These are phyloP conservation scores for Fusarium udum DNA, from an alignment of 2,329 filamentous ascomycete genomes.

Conservation along the genomic window DNA sequence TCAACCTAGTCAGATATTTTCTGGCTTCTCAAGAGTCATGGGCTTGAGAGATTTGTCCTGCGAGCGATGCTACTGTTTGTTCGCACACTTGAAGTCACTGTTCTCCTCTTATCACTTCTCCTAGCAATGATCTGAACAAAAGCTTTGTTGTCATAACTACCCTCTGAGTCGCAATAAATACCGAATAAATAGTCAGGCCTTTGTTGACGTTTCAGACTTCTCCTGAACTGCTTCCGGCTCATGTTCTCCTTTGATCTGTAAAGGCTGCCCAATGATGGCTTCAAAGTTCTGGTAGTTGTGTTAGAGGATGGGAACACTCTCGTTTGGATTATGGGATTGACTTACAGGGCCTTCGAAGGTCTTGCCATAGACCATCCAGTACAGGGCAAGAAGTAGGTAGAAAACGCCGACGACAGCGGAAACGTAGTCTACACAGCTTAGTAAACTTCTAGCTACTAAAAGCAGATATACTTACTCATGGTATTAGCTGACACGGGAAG, in stretches of 20 bases:
- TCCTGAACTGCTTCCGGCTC: neutral
- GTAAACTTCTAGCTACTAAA: fast-evolving
- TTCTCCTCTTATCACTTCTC: fast-evolving
- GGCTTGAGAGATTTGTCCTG: too few species aligned
- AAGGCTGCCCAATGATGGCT: neutral
- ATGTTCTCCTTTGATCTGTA: neutral
- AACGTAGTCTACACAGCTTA: neutral
- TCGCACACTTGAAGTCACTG: neutral
- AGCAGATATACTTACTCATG: neutral
- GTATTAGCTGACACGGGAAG: slow-evolving; percentile 4
- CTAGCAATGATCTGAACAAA: neutral
- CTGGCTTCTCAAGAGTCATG: neutral
- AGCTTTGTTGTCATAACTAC: fast-evolving
- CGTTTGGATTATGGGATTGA: fast-evolving
- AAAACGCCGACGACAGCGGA: slow-evolving; percentile 6
- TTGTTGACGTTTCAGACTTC: neutral
- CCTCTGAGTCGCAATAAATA: neutral
- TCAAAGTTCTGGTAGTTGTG: neutral
- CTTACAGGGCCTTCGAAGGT: slow-evolving; percentile 13
- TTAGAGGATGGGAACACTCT: neutral
- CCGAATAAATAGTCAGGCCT: neutral
- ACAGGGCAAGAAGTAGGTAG: neutral
- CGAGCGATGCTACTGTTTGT: neutral
- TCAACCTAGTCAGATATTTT: neutral
- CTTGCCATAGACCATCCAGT: neutral